Evolutionary conservation across 2,329 filamentous ascomycete species (phyloP), one percentile per base, ranked within the genome.

Genomic region (Calonectria pauciramosa): DNA sequence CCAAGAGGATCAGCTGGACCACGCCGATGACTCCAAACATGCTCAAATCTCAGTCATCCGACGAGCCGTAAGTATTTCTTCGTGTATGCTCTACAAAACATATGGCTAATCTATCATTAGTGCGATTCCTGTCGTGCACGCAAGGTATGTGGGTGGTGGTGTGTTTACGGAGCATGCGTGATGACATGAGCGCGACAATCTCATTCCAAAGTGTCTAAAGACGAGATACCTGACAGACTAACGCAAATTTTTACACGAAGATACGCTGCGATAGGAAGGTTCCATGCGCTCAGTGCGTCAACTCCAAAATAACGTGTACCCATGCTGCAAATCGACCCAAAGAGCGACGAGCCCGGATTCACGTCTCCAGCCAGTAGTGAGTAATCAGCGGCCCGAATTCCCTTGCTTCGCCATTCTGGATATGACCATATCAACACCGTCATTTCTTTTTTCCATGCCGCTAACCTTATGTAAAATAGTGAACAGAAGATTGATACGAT

Each of bases 401-500:
- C 13, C 9, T 14, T 47, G 16, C 11, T 26, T 65, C 34, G 10
- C 8, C 9, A 4, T 9, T n/a, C 23, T 63, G 34, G 10, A 16
- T 2, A 26, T 18, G 18, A 36, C 3, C 2, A 36, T 41, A 4
- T 1, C 5, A 9, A 20, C 3, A 23, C 3, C 36, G 52, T n/a
- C n/a, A n/a, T 32, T 59, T 30, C 26, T 18, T 13, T 49, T 36
- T 44, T 44, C 23, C 23, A 23, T 51, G 41, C 13, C 36, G 13
- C 20, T 52, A 54, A 32, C 34, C 8, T 14, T 44, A 13, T 18
- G 51, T 10, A 6, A 13, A 8, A 3, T 13, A 86, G 84, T 77
- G 84, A 86, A 67, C 79, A 79, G 59, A 86, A 85, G 75, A 86
- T 86, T 26, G 84, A 86, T 38, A 80, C 78, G 26, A 84, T 86